phyloP scores from a whole-genome alignment of 2,329 filamentous ascomycete species.

The Aspergillus novoparasiticus region DNA sequence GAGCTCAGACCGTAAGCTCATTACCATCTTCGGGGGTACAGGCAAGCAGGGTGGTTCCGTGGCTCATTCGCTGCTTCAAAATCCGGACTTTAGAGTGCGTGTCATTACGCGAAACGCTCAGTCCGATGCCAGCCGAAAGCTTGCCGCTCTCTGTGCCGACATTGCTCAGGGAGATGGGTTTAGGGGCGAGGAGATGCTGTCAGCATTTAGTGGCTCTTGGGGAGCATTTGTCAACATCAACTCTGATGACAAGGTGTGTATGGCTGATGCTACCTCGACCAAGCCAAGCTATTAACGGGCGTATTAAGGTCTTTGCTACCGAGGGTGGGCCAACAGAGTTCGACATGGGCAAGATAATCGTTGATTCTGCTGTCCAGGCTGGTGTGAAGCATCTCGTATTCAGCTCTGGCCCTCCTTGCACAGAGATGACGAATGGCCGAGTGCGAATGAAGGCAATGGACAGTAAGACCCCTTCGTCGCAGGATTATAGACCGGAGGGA shows the following conservation, averaged over 20 bases:
- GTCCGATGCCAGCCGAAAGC: slow-evolving; percentile 22
- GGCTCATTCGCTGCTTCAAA: slow-evolving; percentile 28
- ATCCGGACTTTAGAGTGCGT: slow-evolving; percentile 26
- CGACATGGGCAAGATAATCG: slow-evolving; percentile 39
- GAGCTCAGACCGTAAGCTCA: neutral
- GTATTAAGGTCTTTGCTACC: neutral
- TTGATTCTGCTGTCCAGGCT: slow-evolving; percentile 37
- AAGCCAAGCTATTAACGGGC: neutral
- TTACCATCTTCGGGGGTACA: slow-evolving; percentile 20
- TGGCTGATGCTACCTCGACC: neutral
- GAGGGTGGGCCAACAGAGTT: slow-evolving; percentile 32
- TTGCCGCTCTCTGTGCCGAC: slow-evolving; percentile 27
- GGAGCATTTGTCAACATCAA: slow-evolving; percentile 29
- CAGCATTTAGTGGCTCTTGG: slow-evolving; percentile 26
- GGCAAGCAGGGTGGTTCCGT: slow-evolving; percentile 33
- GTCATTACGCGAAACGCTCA: slow-evolving; percentile 30
- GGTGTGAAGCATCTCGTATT: slow-evolving; percentile 42
- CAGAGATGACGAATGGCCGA: slow-evolving; percentile 36
- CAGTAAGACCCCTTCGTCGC: slow-evolving; percentile 23
- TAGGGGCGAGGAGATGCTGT: slow-evolving; percentile 20
- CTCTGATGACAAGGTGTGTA: slow-evolving; percentile 23
- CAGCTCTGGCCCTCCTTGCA: slow-evolving; percentile 37
- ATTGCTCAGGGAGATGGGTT: slow-evolving; percentile 27
- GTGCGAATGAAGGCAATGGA: slow-evolving; percentile 38
- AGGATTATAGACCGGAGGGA: neutral